A percentile compares a stretch with the other conserved stretches of the same genome.
Conservation (phyloP, 768 basidiomycete species). For the Lepiota venenata region DNA sequence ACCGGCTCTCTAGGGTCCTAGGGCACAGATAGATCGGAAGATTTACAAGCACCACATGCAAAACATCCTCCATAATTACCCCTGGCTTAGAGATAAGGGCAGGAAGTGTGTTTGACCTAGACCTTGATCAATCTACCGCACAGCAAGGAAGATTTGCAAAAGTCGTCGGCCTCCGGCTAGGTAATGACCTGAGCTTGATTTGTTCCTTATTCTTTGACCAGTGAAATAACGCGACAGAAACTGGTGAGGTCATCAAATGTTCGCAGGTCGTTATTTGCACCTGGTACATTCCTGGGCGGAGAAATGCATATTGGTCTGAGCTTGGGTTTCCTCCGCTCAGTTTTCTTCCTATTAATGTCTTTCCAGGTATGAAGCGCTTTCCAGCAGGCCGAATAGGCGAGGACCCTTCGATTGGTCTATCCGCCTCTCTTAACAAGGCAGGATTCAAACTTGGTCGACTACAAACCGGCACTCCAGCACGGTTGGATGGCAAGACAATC, state of each 20-base stretch:
- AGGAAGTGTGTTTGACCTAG: slow-evolving; percentile 76
- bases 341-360: background rate
- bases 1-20: slow-evolving; percentile 61
- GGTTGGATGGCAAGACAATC: slow-evolving; percentile 69
- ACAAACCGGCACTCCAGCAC: slow-evolving; percentile 85
- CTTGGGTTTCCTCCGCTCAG: background rate
- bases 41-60: slow-evolving; percentile 87
- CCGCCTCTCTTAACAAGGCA: slow-evolving; percentile 66
- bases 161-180: slow-evolving; percentile 65
- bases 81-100: slow-evolving; percentile 66
- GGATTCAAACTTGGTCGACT: slow-evolving; percentile 82
- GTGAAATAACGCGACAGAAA: slow-evolving; percentile 41
- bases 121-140: slow-evolving; percentile 50
- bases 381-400: slow-evolving; percentile 79
- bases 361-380: slow-evolving; percentile 61
- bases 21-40: slow-evolving; percentile 86
- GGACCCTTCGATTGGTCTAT: slow-evolving; percentile 69
- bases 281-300: slow-evolving; percentile 86
- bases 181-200: slow-evolving; percentile 28
- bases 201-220: background rate
- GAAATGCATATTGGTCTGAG: slow-evolving; percentile 83
- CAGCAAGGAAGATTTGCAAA: slow-evolving; percentile 42
- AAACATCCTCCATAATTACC: slow-evolving; percentile 56
- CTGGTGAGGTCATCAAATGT: slow-evolving; percentile 71
- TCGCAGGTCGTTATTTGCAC: slow-evolving; percentile 86